phyloP scores from a whole-genome alignment of 116 monocot species.

The Iris pallida region DNA sequence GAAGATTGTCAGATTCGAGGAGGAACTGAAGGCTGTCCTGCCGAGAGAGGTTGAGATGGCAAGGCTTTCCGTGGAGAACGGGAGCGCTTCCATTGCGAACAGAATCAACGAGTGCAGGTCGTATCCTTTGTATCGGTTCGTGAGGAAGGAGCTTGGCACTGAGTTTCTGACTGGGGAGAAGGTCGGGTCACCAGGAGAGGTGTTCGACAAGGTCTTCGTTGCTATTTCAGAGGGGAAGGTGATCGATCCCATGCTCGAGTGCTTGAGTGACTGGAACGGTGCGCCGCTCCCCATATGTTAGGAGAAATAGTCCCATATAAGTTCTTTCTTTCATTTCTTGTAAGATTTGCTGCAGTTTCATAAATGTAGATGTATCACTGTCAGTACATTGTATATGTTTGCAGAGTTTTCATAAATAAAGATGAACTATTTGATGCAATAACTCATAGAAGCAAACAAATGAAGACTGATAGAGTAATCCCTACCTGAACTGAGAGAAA shows the following conservation, averaged over 20 bases:
- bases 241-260: conserved; percentile 44
- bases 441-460: too few species aligned
- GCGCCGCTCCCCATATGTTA: conserved; percentile 36
- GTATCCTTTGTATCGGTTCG: conserved; percentile 39
- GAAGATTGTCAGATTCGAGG: conserved; percentile 39
- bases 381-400: too few species aligned
- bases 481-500: too few species aligned
- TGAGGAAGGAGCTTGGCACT: conserved; percentile 36
- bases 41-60: conserved; percentile 36
- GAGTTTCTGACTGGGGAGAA: conserved; percentile 43
- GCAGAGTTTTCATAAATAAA: too few species aligned
- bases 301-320: background rate
- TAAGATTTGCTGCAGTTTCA: too few species aligned
- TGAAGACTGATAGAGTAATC: too few species aligned
- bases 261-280: conserved; percentile 44
- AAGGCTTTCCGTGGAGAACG: conserved; percentile 27
- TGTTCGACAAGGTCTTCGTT: conserved; percentile 49
- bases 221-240: conserved; percentile 32
- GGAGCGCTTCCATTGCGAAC: conserved; percentile 17
- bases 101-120: conserved; percentile 45
- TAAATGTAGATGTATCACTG: too few species aligned
- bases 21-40: conserved; percentile 21
- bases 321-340: too few species aligned
- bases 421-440: too few species aligned
- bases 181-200: conserved; percentile 32